Evolutionary conservation across 805 yeast species (phyloP).

Genomic region (Teunomyces pallodes): DNA sequence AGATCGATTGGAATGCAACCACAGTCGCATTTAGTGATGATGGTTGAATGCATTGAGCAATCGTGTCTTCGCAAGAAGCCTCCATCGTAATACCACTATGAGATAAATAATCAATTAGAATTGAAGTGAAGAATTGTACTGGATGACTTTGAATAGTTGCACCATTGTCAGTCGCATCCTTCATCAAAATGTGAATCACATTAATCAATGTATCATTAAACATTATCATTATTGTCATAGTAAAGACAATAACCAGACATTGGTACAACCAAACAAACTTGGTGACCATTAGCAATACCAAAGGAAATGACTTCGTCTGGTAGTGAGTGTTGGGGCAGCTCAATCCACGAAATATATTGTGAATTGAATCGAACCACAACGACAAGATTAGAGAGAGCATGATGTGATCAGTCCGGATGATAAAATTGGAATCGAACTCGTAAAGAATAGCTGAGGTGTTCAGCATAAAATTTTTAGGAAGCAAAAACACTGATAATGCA

Average conservation of each 20-base stretch:
- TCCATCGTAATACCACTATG: slow-evolving; percentile 8
- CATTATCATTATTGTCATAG: slow-evolving; percentile 12
- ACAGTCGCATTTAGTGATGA: slow-evolving; percentile 4
- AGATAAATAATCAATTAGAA: slow-evolving; percentile 15
- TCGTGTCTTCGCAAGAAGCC: slow-evolving; percentile 5
- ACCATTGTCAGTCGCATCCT: not conserved
- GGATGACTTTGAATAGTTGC: not conserved
- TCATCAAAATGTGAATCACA: slow-evolving; percentile 7
- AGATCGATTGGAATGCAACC: slow-evolving; percentile 6
- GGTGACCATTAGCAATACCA: slow-evolving; percentile 12
- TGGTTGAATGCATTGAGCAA: slow-evolving; percentile 6
- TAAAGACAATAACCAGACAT: slow-evolving; percentile 13
- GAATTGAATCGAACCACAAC: slow-evolving; percentile 11
- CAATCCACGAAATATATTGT: slow-evolving; percentile 11
- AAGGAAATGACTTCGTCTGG: slow-evolving; percentile 13
- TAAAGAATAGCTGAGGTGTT: slow-evolving; percentile 20
- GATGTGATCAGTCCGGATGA: slow-evolving; percentile 26
- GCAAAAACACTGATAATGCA: slow-evolving; percentile 1
- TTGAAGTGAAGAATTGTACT: slow-evolving; percentile 15
- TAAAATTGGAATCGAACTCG: slow-evolving; percentile 4
- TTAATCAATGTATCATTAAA: slow-evolving; percentile 22
- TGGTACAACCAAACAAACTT: slow-evolving; percentile 23
- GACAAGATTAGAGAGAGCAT: slow-evolving; percentile 14
- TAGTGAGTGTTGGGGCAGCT: slow-evolving; percentile 12
- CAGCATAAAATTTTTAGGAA: slow-evolving; percentile 15